Conservation (phyloP, 2,329 filamentous ascomycete species). For the Chaetomium globosum region DNA sequence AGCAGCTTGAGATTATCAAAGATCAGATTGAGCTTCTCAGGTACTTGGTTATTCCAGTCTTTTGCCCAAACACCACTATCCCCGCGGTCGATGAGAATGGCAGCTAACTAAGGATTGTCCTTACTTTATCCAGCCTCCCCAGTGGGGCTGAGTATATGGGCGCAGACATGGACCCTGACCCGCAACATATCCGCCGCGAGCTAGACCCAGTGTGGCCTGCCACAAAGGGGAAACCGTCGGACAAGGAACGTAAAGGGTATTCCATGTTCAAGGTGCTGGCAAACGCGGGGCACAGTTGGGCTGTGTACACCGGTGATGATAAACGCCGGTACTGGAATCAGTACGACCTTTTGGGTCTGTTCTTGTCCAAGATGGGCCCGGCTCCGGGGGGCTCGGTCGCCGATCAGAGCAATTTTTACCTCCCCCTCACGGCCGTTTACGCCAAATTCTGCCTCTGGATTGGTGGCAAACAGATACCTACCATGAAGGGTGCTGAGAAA, state of each 20-base stretch:
- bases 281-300: not conserved
- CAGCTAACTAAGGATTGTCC: not conserved
- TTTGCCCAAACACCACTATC: too few relatives aligned
- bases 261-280: not conserved
- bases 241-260: too few relatives aligned
- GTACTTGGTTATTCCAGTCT: not conserved
- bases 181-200: constrained; percentile 5
- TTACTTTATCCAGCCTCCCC: not conserved
- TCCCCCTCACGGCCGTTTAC: constrained; percentile 2
- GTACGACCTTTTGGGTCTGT: constrained; percentile 2
- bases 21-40: constrained; percentile 3
- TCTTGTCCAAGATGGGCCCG: constrained; percentile 10
- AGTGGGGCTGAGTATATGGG: too few relatives aligned
- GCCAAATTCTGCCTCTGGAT: constrained; percentile 5
- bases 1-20: not conserved
- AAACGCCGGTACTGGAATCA: not conserved
- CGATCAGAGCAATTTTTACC: not conserved
- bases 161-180: too few relatives aligned
- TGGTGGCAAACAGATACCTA: not conserved
- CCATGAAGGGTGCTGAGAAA: not conserved
- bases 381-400: not conserved
- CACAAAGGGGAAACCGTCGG: too few relatives aligned
- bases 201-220: too few relatives aligned
- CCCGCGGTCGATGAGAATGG: not conserved
- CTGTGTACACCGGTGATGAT: too few relatives aligned